Percentiles rank a stretch among this genome's conserved stretches.
Evolutionary conservation across 106 monocot species (phyloP).

Genomic region (Phalaenopsis aphrodite): DNA sequence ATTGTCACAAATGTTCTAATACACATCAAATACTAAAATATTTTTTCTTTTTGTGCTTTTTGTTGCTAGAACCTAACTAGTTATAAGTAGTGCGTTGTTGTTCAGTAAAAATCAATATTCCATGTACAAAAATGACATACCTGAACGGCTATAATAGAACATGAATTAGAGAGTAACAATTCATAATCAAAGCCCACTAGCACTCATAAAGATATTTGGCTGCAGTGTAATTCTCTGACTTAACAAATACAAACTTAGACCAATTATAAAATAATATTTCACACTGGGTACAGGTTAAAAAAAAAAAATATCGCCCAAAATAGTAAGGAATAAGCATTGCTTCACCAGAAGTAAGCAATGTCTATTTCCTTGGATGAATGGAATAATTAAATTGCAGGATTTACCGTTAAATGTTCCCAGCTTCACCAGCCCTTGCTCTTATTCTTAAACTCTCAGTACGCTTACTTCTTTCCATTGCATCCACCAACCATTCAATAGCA

Average conservation of each 20-base stretch:
- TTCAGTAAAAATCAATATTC: no score
- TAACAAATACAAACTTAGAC: neutral
- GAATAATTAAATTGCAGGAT: neutral
- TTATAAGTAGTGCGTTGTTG: no score
- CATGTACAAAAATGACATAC: no score
- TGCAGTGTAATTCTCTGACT: neutral
- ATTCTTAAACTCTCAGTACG: constrained; percentile 50
- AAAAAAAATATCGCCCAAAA: neutral
- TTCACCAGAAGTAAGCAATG: neutral
- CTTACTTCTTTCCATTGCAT: constrained; percentile 85
- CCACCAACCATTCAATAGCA: constrained; percentile 82
- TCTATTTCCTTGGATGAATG: neutral
- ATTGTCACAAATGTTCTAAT: no score
- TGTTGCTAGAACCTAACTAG: no score
- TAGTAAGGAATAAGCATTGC: neutral
- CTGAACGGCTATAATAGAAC: neutral
- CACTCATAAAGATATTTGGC: neutral
- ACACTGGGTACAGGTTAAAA: neutral
- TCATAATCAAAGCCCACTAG: neutral
- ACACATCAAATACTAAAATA: no score
- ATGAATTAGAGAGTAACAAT: neutral
- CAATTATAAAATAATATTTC: neutral
- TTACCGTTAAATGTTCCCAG: neutral
- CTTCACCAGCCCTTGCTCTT: constrained; percentile 28
- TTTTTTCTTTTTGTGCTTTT: no score